Evolutionary conservation across 768 basidiomycete species (phyloP), one percentile per base, ranked within the genome.

Genomic region (Trametes villosa): DNA sequence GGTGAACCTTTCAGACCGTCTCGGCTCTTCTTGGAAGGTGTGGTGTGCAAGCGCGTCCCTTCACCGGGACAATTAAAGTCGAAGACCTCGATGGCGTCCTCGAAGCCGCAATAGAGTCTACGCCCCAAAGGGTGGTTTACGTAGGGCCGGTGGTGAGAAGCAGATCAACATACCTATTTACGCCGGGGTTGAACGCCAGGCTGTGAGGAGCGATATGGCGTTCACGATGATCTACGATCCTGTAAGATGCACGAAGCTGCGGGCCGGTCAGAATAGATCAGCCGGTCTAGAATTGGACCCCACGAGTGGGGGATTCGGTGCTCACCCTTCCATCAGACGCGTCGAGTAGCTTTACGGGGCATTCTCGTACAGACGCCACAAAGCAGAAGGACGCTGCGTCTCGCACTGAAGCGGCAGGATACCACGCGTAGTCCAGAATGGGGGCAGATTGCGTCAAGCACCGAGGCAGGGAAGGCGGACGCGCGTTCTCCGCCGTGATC

Each of bases 171-270:
- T 57, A 94, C 94, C 81, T 88, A 34, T 86, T 78, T 0, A 84
- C 86, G 5, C 82, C 75, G 1, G 79, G 72, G 65, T 92, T 91
- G 74, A 97, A 98, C 0, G 88, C 81, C 59, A 98, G 78, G 65
- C 86, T 85, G 55, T 94, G 89, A 0, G 96, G 95, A 0, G 93
- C 94, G 40, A 97, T 79, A 54, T 92, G 86, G 31, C 95, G 83
- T 75, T 98, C 96, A n/a, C 90, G 80, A 67, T 98, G 96, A 72
- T 98, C 95, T 11, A 98, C 83, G 38, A 98, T 96, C 40, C 81
- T 80, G 72, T 98, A 98, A 1, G 93, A 95, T 0, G 95, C 96
- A 18, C 96, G 85, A 20, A 93, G 82, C 96, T 97, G 69, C 22
- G 17, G n/a, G 6, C n/a, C 24, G 26, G 33, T 31, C 36, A 11